These are phyloP conservation scores for Vitis riparia DNA, from an alignment of 164 flowering plant species.

Conservation along the genomic window DNA sequence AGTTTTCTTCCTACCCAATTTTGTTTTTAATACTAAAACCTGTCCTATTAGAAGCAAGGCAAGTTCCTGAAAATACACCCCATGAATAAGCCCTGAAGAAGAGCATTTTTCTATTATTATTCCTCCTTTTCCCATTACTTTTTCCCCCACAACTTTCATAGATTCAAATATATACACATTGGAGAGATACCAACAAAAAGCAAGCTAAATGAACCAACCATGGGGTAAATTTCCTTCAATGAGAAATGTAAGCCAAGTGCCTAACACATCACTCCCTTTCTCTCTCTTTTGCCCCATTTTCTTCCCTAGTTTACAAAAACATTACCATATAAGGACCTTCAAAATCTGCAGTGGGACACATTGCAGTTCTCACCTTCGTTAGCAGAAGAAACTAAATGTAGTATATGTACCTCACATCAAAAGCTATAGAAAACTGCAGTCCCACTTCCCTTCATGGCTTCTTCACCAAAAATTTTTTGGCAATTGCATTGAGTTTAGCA, in stretches of 20 bases:
- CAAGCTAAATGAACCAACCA: no score
- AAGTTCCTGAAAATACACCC: no score
- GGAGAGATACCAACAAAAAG: not conserved
- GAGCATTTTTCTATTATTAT: no score
- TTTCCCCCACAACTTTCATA: no score
- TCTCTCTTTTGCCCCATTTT: not conserved
- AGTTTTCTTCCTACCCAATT: no score
- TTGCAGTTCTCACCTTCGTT: conserved; percentile 1
- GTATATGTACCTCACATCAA: not conserved
- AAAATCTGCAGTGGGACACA: conserved; percentile 4
- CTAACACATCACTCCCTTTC: not conserved
- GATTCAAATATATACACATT: no score
- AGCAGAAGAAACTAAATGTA: conserved; percentile 3
- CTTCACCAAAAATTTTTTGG: conserved; percentile 33
- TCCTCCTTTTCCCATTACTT: no score
- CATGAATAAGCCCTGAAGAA: no score
- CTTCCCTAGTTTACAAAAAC: not conserved
- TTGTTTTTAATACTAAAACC: no score
- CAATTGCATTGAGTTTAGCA: conserved; percentile 8
- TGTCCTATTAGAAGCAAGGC: no score
- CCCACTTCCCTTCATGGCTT: not conserved
- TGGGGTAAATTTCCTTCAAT: not conserved
- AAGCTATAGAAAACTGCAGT: not conserved
- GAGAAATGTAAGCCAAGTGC: not conserved
- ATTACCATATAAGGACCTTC: not conserved